Evolutionary conservation across 202 grass and related monocot genomes (phyloP), one percentile per base, ranked within the genome.

Genomic region (Cymbopogon flexuosus): DNA sequence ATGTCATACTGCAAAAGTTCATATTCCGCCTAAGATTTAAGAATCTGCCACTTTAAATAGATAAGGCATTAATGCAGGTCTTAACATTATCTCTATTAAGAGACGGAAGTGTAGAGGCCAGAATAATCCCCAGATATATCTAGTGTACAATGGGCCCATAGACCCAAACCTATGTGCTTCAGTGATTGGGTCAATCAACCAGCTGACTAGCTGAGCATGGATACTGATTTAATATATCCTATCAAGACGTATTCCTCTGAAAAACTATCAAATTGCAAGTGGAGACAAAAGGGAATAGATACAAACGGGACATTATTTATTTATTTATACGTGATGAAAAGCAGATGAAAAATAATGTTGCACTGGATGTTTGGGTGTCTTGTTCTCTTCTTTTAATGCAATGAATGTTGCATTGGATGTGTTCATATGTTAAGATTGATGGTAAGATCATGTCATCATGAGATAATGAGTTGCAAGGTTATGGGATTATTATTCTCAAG

Each of bases 21-120:
- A 37, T 19, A 72, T 59, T 43, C 45, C 15, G 10, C 22, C 39
- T 69, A 69, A 43, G 19, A 43, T 43, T 61, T 66, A 80, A 69
- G 23, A 84, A 12, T 12, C 3, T 54, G 54, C 23, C 22, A 33
- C 9, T 69, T 62, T 61, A 34, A 73, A 75, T 62, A 80, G 41
- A 2, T 46, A 68, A 65, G 33, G 31, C 19, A 72, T 70, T 10
- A 27, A 57, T 59, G 27, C 10, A 81, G 56, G 21, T 76, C 43
- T 65, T 62, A 33, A 51, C 3, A 63, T 49, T 47, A 70, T n/a
- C 51, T 15, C 57, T 68, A 35, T 58, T 29, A 6, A 72, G n/a
- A 63, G 23, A 84, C 21, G 15, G 19, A 80, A 70, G 54, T 16
- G 33, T 75, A 62, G 13, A 75, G 49, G 49, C 16, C 36, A 87